phyloP scores from a whole-genome alignment of 2,329 filamentous ascomycete species.

The Rhinocladiella similis region DNA sequence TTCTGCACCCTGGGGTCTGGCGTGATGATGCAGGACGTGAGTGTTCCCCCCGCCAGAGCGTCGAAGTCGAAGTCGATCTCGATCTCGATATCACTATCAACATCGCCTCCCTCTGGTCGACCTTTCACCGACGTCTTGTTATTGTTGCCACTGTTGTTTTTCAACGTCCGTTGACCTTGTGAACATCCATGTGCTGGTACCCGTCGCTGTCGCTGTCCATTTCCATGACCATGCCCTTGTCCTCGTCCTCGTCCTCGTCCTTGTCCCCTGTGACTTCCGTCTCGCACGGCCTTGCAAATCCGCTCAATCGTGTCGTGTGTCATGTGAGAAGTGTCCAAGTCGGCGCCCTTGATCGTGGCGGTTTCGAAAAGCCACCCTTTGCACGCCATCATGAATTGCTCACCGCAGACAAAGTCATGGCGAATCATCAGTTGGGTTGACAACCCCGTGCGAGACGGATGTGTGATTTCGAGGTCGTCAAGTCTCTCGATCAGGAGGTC shows the following conservation, averaged over 20 bases:
- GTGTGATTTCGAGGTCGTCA: neutral
- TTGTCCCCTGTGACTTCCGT: neutral
- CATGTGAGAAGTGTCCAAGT: neutral
- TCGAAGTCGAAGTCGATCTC: neutral
- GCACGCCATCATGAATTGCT: conserved; percentile 23
- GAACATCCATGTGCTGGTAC: neutral
- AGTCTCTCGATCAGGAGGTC: conserved; percentile 8
- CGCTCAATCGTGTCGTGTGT: neutral
- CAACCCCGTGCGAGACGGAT: conserved; percentile 4
- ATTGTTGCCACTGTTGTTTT: no score
- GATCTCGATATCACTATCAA: neutral
- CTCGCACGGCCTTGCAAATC: neutral
- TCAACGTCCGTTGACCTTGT: no score
- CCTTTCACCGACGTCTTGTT: no score
- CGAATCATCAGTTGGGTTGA: conserved; percentile 1
- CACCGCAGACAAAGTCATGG: conserved; percentile 18
- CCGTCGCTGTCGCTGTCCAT: neutral
- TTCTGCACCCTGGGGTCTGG: conserved; percentile 10
- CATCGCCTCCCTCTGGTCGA: no score
- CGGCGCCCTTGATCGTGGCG: neutral
- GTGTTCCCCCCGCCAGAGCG: neutral
- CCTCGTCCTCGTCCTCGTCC: neutral
- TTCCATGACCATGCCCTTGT: neutral
- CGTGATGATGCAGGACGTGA: conserved; percentile 7
- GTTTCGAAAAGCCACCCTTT: conserved; percentile 21